These are phyloP conservation scores for Fusarium sp. DNA, from an alignment of 2,329 filamentous ascomycete genomes.

Conservation along the genomic window DNA sequence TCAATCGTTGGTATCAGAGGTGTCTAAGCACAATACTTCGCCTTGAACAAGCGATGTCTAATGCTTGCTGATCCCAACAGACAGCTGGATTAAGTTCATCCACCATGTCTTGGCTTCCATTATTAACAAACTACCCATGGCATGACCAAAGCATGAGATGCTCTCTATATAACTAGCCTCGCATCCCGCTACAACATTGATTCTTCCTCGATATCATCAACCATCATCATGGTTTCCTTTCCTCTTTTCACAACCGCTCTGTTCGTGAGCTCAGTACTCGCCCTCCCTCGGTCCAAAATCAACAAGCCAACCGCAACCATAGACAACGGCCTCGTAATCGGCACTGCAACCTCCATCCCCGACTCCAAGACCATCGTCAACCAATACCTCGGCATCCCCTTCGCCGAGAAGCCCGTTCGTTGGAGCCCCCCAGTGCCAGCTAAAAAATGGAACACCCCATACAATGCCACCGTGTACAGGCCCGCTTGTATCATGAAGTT, in stretches of 20 bases:
- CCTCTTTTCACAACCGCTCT: conserved; percentile 5
- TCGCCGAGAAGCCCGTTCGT: conserved; percentile 46
- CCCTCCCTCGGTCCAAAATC: not conserved
- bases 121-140: not conserved
- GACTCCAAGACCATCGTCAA: conserved; percentile 39
- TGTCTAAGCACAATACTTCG: not conserved
- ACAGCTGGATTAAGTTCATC: conserved; percentile 2
- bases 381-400: conserved; percentile 52
- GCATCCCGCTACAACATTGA: rapidly evolving
- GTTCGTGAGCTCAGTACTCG: not conserved
- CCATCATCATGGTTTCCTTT: conserved; percentile 16
- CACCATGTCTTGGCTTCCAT: not conserved
- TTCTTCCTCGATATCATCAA: not conserved
- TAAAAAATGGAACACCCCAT: conserved; percentile 32
- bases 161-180: conserved; percentile 1
- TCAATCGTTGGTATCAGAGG: not conserved
- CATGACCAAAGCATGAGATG: not conserved
- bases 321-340: conserved; percentile 34
- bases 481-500: conserved; percentile 49
- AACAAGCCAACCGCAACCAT: conserved; percentile 34
- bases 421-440: conserved; percentile 43
- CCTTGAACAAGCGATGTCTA: not conserved
- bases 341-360: conserved; percentile 34
- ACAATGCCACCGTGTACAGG: conserved; percentile 45
- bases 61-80: not conserved